Conservation (phyloP, 371 early-diverging fungal genomes). For the Encephalitozoon romaleae region DNA sequence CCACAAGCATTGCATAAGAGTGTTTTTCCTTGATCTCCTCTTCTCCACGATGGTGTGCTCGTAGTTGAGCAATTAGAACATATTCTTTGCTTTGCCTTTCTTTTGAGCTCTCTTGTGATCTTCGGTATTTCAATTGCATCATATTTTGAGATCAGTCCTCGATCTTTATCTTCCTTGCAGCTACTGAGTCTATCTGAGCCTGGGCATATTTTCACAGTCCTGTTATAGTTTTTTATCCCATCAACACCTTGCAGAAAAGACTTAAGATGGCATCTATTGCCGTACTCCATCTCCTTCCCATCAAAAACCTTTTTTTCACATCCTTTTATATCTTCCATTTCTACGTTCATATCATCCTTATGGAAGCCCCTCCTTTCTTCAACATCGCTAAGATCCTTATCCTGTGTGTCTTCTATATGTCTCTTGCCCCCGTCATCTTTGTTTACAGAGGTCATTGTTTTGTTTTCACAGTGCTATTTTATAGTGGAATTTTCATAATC, state of each 20-base stretch:
- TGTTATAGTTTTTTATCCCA: background rate
- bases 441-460: conserved; percentile 24
- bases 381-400: background rate
- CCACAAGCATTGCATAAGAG: conserved; percentile 77
- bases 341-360: background rate
- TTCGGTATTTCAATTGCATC: conserved; percentile 14
- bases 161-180: background rate
- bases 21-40: conserved; percentile 67
- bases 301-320: background rate
- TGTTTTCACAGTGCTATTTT: conserved; percentile 27
- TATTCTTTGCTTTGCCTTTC: conserved; percentile 59
- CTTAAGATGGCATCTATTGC: background rate
- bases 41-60: conserved; percentile 76
- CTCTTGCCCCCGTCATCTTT: background rate
- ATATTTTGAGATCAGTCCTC: background rate
- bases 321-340: background rate
- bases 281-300: background rate
- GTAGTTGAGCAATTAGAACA: conserved; percentile 73
- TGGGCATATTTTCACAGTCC: background rate
- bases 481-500: conserved; percentile 22
- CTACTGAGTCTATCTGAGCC: background rate
- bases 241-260: background rate
- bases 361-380: background rate
- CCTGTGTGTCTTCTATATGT: background rate
- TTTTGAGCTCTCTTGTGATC: conserved; percentile 25